Evolutionary conservation across 2,329 filamentous ascomycete species (phyloP).

Genomic region (Elsinoe perseae): DNA sequence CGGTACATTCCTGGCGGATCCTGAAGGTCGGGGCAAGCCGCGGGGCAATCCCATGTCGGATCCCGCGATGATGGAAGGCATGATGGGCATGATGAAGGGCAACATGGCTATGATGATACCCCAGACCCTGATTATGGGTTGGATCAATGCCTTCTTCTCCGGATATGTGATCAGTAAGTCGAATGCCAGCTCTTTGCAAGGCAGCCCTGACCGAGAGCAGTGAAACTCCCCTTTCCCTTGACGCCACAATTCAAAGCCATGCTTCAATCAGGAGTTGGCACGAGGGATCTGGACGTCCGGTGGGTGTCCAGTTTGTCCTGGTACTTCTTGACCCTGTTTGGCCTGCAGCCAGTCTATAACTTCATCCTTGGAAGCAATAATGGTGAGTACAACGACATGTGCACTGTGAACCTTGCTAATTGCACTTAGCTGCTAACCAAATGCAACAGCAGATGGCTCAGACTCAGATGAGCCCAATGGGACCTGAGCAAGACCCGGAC

Average conservation of each 20-base stretch:
- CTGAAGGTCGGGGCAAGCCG: conserved; percentile 75
- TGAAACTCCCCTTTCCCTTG: conserved; percentile 95
- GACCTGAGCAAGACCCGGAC: conserved; percentile 86
- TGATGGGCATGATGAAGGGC: conserved; percentile 99
- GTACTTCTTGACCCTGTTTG: conserved; percentile 98
- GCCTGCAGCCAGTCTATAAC: conserved; percentile 92
- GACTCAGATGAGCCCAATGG: conserved; percentile 71
- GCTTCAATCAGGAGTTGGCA: conserved; percentile 94
- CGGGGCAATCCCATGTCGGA: conserved; percentile 92
- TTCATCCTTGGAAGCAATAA: conserved; percentile 95
- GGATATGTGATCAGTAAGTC: conserved; percentile 85
- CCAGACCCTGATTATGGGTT: conserved; percentile 98
- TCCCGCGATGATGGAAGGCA: conserved; percentile 94
- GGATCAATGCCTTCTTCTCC: conserved; percentile 99
- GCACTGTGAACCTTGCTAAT: not conserved
- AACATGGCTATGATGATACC: conserved; percentile 99
- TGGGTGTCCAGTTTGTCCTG: conserved; percentile 99
- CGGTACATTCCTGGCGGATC: conserved; percentile 83
- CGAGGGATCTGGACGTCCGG: conserved; percentile 88
- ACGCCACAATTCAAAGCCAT: conserved; percentile 99
- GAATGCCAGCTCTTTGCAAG: not conserved
- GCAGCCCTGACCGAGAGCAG: conserved; percentile 38
- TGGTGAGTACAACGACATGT: conserved; percentile 48
- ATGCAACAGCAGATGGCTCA: conserved; percentile 70
- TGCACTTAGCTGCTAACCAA: conserved; percentile 69